Percentiles rank a stretch among this genome's conserved stretches.
Conservation (phyloP, 345 rosid genomes). For the Bruguiera sexangula region DNA sequence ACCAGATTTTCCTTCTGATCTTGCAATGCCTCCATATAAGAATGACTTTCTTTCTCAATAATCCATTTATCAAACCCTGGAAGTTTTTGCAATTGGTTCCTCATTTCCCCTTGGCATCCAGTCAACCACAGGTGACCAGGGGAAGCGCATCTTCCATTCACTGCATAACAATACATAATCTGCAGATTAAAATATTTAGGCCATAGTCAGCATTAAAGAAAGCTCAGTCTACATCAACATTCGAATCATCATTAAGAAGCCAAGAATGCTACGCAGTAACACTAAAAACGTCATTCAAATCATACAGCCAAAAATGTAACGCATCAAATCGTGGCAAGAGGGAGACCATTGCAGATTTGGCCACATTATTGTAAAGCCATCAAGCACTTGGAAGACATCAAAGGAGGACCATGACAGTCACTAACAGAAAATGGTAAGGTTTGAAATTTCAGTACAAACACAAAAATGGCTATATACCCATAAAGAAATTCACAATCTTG, state of each 20-base stretch:
- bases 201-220: constrained; percentile 12
- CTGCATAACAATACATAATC: constrained; percentile 94
- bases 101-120: constrained; percentile 71
- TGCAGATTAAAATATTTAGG: constrained; percentile 27
- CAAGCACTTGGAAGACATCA: too few species aligned
- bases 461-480: too few species aligned
- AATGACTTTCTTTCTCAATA: constrained; percentile 66
- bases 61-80: constrained; percentile 95
- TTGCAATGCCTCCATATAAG: constrained; percentile 70
- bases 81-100: constrained; percentile 56
- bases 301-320: too few species aligned
- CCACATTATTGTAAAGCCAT: too few species aligned
- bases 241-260: too few species aligned
- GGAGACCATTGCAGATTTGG: too few species aligned
- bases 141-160: constrained; percentile 54
- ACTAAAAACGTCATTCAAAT: too few species aligned
- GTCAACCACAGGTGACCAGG: constrained; percentile 92
- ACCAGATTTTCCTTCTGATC: constrained; percentile 68
- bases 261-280: too few species aligned
- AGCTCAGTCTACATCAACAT: not conserved
- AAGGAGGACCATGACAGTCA: too few species aligned
- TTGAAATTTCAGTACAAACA: not conserved
- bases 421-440: not conserved
- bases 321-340: too few species aligned
- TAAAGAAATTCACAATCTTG: too few species aligned